A percentile compares a stretch with the other conserved stretches of the same genome.
Evolutionary conservation across 441 rosid genomes (phyloP).

Genomic region (Pelargonium fulgidum): DNA sequence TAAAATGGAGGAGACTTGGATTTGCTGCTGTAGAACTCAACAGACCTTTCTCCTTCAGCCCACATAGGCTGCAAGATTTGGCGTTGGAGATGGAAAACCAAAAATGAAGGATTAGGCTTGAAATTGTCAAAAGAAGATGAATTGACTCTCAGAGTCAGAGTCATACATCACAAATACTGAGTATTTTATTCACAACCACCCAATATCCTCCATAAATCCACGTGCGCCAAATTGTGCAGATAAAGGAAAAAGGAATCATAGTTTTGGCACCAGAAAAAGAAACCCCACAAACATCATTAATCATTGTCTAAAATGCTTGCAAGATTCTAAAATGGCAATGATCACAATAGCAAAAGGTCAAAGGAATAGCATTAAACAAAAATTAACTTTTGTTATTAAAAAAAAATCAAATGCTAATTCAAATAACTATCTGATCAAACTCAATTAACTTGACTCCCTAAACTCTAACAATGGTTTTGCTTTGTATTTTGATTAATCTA

Average conservation of each 20-base stretch:
- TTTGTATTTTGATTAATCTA: no score
- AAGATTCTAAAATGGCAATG: background rate
- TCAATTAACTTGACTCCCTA: no score
- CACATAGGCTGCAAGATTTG: conserved; percentile 47
- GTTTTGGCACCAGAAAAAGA: background rate
- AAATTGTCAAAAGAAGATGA: conserved; percentile 17
- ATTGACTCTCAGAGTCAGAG: conserved; percentile 6
- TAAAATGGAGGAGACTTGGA: conserved; percentile 29
- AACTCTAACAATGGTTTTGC: no score
- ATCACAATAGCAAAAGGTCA: conserved; percentile 1
- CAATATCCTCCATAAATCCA: conserved; percentile 4
- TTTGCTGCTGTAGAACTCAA: conserved; percentile 26
- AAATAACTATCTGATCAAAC: no score
- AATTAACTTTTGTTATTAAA: background rate
- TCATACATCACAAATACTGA: background rate
- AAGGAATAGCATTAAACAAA: background rate
- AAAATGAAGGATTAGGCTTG: background rate
- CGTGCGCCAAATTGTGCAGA: background rate
- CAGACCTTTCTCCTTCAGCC: conserved; percentile 34
- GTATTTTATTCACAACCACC: background rate
- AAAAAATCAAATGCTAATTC: background rate
- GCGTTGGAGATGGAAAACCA: background rate
- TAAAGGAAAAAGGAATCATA: background rate
- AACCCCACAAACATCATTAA: conserved; percentile 2
- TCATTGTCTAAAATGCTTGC: background rate